Conservation (phyloP, 176 grass and related monocot species). For the Sorghum bicolor region DNA sequence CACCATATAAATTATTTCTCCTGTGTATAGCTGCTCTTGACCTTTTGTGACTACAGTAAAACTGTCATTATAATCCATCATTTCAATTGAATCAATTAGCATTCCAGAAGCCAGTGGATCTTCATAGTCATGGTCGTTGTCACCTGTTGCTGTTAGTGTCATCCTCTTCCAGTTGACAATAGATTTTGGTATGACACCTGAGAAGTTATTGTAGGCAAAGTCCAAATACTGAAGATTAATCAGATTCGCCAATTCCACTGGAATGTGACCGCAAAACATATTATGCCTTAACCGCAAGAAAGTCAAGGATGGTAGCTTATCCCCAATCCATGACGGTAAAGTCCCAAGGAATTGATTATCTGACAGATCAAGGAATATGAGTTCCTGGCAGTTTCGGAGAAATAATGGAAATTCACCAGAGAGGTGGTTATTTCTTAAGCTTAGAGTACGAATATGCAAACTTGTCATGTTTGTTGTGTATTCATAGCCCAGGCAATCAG, state of each 20-base stretch:
- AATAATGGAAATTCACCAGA: constrained; percentile 19
- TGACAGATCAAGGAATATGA: not conserved
- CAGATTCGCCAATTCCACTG: not conserved
- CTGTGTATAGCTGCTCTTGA: not conserved
- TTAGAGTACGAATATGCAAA: not conserved
- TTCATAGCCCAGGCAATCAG: not conserved
- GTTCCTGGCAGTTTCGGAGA: not conserved
- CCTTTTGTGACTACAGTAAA: not conserved
- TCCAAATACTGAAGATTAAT: constrained; percentile 27
- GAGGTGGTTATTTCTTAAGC: constrained; percentile 19
- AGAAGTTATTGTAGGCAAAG: constrained; percentile 38
- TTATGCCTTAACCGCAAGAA: constrained; percentile 25
- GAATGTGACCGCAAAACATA: constrained; percentile 42
- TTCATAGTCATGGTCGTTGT: too few species aligned
- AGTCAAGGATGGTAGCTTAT: not conserved
- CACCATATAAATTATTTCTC: not conserved
- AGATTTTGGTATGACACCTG: constrained; percentile 32
- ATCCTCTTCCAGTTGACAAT: not conserved
- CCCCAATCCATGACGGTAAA: constrained; percentile 4
- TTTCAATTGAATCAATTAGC: too few species aligned
- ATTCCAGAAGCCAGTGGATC: too few species aligned
- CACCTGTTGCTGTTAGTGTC: not conserved
- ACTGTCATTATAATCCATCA: too few species aligned
- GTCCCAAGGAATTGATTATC: not conserved
- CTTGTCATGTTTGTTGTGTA: not conserved